Conservation (phyloP, 805 yeast genomes). For the Metschnikowia matae region DNA sequence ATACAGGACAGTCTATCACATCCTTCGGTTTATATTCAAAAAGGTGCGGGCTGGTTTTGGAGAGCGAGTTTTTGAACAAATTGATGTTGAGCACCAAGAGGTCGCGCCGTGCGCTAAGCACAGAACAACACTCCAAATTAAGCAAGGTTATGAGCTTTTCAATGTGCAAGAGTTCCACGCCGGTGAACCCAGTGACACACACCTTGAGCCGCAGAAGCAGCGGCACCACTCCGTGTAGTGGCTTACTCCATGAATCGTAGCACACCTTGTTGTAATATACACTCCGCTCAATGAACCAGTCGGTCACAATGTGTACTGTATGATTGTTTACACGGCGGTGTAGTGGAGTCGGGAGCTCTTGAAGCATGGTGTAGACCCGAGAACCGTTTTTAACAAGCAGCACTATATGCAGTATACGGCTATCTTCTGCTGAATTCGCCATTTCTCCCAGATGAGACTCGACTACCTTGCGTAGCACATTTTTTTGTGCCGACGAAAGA, state of each 20-base stretch:
- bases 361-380: slow-evolving; percentile 24
- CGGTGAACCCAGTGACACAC: slow-evolving; percentile 70
- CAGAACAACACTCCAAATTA: slow-evolving; percentile 48
- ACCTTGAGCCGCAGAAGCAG: slow-evolving; percentile 30
- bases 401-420: slow-evolving; percentile 29
- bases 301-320: slow-evolving; percentile 49
- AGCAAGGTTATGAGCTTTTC: slow-evolving; percentile 55
- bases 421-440: slow-evolving; percentile 16
- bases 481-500: slow-evolving; percentile 35
- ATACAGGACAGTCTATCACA: slow-evolving; percentile 33
- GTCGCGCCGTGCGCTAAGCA: slow-evolving; percentile 50
- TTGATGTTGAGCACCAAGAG: slow-evolving; percentile 52
- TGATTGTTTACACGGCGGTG: slow-evolving; percentile 21
- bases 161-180: slow-evolving; percentile 69
- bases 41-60: slow-evolving; percentile 38
- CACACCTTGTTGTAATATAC: slow-evolving; percentile 50
- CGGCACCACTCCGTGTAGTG: slow-evolving; percentile 36
- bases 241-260: slow-evolving; percentile 63
- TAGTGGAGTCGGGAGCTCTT: slow-evolving; percentile 22
- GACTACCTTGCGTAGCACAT: slow-evolving; percentile 40
- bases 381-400: slow-evolving; percentile 30
- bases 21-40: slow-evolving; percentile 34
- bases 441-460: slow-evolving; percentile 43
- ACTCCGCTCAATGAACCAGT: slow-evolving; percentile 77
- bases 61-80: slow-evolving; percentile 37